phyloP scores from a whole-genome alignment of 331 rosid species.

The Quercus tomentella region DNA sequence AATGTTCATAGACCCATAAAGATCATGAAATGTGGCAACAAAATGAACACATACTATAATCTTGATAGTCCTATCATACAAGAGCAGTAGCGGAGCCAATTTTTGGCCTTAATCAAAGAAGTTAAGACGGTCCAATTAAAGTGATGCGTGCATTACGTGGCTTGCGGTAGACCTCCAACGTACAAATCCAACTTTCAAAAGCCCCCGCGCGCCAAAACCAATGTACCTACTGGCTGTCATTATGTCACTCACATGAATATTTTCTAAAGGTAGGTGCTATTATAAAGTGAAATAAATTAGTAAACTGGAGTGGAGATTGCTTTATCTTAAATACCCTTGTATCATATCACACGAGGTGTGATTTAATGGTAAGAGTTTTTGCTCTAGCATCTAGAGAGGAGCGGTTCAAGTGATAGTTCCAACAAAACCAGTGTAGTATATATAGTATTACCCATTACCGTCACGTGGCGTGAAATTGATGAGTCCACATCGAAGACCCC shows the following conservation, averaged over 20 bases:
- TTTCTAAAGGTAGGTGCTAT: conserved; percentile 17
- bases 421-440: accelerated
- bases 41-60: no score
- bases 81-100: no score
- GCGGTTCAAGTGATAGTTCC: accelerated
- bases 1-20: no score
- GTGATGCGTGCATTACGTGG: not conserved
- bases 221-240: conserved; percentile 4
- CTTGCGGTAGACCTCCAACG: conserved; percentile 1
- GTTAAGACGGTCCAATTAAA: not conserved
- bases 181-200: conserved; percentile 24
- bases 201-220: conserved; percentile 30
- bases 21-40: accelerated
- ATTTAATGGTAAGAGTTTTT: no score
- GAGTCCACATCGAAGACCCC: accelerated
- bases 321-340: not conserved
- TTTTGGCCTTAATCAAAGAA: no score
- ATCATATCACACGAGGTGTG: accelerated
- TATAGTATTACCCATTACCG: accelerated
- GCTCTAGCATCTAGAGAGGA: accelerated
- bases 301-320: no score
- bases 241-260: not conserved
- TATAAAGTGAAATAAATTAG: not conserved
- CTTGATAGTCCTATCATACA: accelerated
- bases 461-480: no score